Evolutionary conservation across 371 early-diverging fungal genomes (phyloP).

Genomic region (Capniomyces stellatus): DNA sequence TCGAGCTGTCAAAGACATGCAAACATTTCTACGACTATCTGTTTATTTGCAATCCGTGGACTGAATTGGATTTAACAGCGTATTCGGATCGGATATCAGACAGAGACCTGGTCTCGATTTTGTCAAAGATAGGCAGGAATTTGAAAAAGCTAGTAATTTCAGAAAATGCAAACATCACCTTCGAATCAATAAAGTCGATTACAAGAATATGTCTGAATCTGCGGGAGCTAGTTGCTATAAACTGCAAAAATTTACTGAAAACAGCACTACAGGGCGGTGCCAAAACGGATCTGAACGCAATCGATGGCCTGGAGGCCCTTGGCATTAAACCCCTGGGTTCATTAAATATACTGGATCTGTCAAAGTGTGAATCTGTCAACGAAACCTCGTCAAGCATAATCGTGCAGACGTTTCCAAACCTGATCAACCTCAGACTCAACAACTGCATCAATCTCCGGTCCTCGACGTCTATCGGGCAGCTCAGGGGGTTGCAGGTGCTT

Average conservation of each 20-base stretch:
- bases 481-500: neutral
- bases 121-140: neutral
- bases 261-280: too few relatives aligned
- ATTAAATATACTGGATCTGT: neutral
- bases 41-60: neutral
- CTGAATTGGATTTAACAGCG: neutral
- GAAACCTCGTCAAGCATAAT: neutral
- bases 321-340: neutral
- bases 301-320: neutral
- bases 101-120: neutral
- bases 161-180: neutral
- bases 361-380: neutral
- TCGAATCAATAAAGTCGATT: neutral
- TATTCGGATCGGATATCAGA: neutral
- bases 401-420: neutral
- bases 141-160: neutral
- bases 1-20: neutral
- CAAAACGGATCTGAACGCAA: neutral
- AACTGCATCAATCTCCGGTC: neutral
- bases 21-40: neutral
- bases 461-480: neutral
- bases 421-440: neutral
- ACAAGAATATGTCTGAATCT: neutral
- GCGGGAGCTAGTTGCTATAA: neutral
- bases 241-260: neutral